A percentile compares a stretch with the other conserved stretches of the same genome.
Conservation (phyloP, 2,329 filamentous ascomycete species). For the Ceratocystis papillata region DNA sequence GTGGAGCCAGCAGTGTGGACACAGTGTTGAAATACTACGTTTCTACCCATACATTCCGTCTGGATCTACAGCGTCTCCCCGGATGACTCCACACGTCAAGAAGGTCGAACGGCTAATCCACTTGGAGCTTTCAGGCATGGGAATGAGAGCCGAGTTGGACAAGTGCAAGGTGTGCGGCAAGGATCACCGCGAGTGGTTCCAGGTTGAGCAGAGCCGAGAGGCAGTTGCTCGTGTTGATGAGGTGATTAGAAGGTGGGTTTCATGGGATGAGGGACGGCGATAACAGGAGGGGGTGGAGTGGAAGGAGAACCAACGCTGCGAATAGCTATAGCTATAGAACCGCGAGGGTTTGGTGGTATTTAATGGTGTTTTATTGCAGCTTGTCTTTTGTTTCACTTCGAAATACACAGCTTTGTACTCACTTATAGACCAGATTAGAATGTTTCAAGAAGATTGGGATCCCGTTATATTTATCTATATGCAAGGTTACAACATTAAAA, state of each 20-base stretch:
- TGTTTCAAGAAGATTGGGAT: neutral
- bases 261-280: conserved; percentile 55
- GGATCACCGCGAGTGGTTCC: conserved; percentile 91
- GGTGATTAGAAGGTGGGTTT: conserved; percentile 72
- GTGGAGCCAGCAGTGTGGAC: conserved; percentile 87
- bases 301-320: neutral
- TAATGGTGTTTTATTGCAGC: too few relatives aligned
- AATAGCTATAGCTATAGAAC: too few relatives aligned
- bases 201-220: conserved; percentile 62
- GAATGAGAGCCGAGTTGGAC: conserved; percentile 41
- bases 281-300: neutral
- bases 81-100: conserved; percentile 74
- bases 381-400: too few relatives aligned
- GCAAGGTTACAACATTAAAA: neutral
- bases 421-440: too few relatives aligned
- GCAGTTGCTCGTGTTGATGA: conserved; percentile 57
- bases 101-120: conserved; percentile 85
- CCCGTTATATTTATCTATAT: conserved; percentile 11
- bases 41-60: conserved; percentile 75
- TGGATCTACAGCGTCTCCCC: conserved; percentile 32
- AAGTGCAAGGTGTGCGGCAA: conserved; percentile 69
- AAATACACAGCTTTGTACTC: too few relatives aligned
- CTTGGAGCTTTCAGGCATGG: conserved; percentile 63
- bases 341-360: too few relatives aligned
- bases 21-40: conserved; percentile 74